phyloP scores from a whole-genome alignment of 2,329 filamentous ascomycete species.

The Mycosphaerella sp. region DNA sequence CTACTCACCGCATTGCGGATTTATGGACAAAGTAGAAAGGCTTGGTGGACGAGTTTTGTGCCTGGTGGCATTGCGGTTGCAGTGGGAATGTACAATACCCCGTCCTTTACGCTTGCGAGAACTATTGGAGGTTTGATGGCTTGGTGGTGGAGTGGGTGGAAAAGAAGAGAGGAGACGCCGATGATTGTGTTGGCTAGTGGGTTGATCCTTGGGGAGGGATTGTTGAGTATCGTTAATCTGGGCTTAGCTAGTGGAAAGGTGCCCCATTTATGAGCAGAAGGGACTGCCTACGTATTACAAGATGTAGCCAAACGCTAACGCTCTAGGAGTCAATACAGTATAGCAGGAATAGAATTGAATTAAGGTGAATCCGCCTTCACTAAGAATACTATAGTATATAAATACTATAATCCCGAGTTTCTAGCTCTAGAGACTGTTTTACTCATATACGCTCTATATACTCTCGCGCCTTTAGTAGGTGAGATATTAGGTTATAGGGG shows the following conservation, averaged over 20 bases:
- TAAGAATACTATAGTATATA: no score
- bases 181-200: conserved; percentile 87
- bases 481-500: no score
- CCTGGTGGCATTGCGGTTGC: conserved; percentile 95
- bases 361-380: no score
- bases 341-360: no score
- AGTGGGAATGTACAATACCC: conserved; percentile 97
- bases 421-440: no score
- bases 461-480: no score
- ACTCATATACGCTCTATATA: no score
- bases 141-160: conserved; percentile 67
- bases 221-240: conserved; percentile 87
- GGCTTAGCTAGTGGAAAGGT: conserved; percentile 69
- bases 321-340: no score
- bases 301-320: no score
- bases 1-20: conserved; percentile 65
- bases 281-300: neutral
- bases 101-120: conserved; percentile 86
- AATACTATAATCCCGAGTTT: no score
- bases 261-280: conserved; percentile 54
- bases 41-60: conserved; percentile 65
- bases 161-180: conserved; percentile 57
- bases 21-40: conserved; percentile 39
- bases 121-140: conserved; percentile 70
- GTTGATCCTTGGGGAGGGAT: conserved; percentile 84